A percentile compares a stretch with the other conserved stretches of the same genome.
Conservation (phyloP, 2,329 filamentous ascomycete species). For the Beauveria sp. region DNA sequence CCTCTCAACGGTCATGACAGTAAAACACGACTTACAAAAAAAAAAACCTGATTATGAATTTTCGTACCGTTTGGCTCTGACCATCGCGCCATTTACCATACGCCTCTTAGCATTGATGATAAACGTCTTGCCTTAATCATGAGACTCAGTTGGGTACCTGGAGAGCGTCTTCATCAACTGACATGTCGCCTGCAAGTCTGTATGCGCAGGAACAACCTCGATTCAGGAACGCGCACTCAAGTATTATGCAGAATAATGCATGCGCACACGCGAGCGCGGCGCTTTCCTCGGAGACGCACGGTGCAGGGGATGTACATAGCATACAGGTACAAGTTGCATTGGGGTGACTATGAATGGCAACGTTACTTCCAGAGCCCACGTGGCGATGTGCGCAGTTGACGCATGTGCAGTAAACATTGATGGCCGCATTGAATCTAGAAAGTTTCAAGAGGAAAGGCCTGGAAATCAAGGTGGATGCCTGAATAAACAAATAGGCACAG, state of each 20-base stretch:
- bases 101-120: no score
- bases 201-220: no score
- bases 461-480: background rate
- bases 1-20: background rate
- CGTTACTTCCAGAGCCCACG: background rate
- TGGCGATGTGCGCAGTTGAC: background rate
- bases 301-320: background rate
- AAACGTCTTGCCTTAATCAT: no score
- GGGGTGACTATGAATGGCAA: background rate
- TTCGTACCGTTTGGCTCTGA: background rate
- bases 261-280: background rate
- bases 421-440: background rate
- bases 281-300: background rate
- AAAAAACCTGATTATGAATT: background rate
- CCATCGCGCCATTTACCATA: no score
- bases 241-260: background rate
- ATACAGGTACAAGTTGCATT: background rate
- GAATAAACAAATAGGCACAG: background rate
- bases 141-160: no score
- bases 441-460: background rate
- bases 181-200: no score
- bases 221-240: background rate
- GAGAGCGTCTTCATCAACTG: no score
- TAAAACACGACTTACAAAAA: background rate
- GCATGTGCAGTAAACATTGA: background rate